These are phyloP conservation scores for Trichophyton schoenleinii DNA, from an alignment of 2,329 filamentous ascomycete species.

Conservation along the genomic window DNA sequence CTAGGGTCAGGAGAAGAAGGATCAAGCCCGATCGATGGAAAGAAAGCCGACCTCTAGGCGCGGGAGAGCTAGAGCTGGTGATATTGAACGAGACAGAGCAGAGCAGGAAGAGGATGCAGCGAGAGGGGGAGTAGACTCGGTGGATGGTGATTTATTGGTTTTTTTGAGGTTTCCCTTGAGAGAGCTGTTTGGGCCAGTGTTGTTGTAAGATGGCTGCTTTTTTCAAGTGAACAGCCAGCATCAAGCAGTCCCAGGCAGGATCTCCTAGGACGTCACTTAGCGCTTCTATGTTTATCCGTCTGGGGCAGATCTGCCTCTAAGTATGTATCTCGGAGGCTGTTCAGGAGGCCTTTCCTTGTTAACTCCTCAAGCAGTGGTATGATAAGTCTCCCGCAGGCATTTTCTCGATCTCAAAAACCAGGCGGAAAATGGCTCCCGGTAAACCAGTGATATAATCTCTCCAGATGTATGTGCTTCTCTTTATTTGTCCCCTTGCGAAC, in stretches of 20 bases:
- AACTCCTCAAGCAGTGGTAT: slow-evolving; percentile 1
- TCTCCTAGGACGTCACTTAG: neutral
- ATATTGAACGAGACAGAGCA: neutral
- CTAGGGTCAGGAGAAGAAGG: neutral
- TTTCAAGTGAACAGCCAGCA: neutral
- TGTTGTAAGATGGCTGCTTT: neutral
- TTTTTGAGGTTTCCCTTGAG: neutral
- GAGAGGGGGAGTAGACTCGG: neutral
- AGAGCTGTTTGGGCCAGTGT: neutral
- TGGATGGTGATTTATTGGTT: neutral
- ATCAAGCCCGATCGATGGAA: neutral
- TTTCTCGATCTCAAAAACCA: neutral
- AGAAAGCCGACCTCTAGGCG: neutral
- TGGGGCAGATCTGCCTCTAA: neutral
- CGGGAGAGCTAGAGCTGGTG: neutral
- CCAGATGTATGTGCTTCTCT: neutral
- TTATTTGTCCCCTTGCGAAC: neutral
- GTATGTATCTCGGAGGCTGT: neutral
- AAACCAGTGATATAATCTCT: neutral
- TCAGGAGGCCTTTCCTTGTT: neutral
- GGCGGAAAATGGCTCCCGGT: neutral
- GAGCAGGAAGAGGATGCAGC: too few relatives aligned
- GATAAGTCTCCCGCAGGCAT: neutral
- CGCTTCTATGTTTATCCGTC: neutral
- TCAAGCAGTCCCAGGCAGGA: neutral